Evolutionary conservation across 2,329 filamentous ascomycete genomes (phyloP).

Genomic region (Ascochyta fabae): DNA sequence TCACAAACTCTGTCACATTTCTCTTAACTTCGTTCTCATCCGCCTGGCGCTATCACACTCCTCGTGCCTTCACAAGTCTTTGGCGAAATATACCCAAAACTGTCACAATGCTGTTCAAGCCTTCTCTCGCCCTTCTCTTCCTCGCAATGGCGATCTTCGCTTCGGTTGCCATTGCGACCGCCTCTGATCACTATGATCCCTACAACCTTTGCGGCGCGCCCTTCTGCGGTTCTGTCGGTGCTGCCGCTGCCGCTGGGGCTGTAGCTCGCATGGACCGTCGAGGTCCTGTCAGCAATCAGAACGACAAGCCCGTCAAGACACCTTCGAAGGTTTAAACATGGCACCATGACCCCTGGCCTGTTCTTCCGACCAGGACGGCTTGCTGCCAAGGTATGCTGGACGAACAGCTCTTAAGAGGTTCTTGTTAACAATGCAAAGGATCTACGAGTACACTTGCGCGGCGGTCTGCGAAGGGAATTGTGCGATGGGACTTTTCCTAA

Average conservation of each 20-base stretch:
- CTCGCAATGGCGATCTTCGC: not conserved
- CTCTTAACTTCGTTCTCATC: not conserved
- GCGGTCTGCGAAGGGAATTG: not conserved
- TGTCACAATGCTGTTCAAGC: not conserved
- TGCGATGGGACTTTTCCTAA: not conserved
- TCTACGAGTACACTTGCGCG: not conserved
- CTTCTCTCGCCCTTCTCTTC: not conserved
- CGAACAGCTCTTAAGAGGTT: not conserved
- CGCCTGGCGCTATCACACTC: not conserved
- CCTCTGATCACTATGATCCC: not conserved
- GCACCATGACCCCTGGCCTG: not conserved
- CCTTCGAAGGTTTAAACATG: not conserved
- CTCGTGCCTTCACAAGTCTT: not conserved
- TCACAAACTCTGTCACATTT: not conserved
- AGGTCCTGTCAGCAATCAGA: not conserved
- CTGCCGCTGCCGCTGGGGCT: not conserved
- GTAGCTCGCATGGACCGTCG: not conserved
- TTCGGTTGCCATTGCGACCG: not conserved
- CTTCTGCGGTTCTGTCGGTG: not conserved
- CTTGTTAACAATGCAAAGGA: not conserved
- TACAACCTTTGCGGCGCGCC: conserved; percentile 3
- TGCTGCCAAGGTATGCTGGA: not conserved
- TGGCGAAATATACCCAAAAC: not conserved
- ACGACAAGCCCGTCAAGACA: not conserved
- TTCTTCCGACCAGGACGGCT: not conserved